Base-by-base conservation (phyloP, 2,329 filamentous ascomycete species). In the Ophiostoma angusticollis region DNA sequence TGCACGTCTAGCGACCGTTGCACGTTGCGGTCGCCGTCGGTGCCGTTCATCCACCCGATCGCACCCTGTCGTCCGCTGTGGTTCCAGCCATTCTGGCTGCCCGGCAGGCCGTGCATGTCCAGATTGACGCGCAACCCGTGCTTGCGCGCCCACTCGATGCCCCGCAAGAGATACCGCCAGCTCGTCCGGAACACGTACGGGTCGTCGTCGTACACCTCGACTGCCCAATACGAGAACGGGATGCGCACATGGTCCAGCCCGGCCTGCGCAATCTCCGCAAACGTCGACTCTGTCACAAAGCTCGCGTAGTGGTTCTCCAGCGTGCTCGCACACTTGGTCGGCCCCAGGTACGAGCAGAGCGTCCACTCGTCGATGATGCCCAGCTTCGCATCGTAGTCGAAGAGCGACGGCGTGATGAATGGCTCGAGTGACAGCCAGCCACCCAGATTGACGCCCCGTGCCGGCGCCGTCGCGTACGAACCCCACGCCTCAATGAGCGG, bases 191-290 rank as follows among this genome's bases (percentile, higher is more conserved):
- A 74, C 1, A 98, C 69, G 54, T 94, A 98, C 2, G 87, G 84
- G 53, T 98, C 91, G 31, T 69, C 77, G 21, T 84, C 78, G 57
- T 93, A 95, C 0, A 78, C 81, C 42, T 78, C 74, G 2, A 96
- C 78, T 0, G 87, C 85, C 91, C 91, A 98, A 65, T 98, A 98
- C 9, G 81, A 84, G 57, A 80, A 96, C 0, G 84, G 86, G 39
- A 98, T 95, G 39, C 91, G 81, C n/a, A 98, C 83, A 55, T 98
- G 91, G 55, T 98, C 91, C 32, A 98, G 74, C 0, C 91, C 91
- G 1, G 91, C 91, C 28, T 75, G 78, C 35, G 77, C 76, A 43
- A 98, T 95, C 29, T 89, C 81, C 40, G 69, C 68, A 57, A 96
- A 94, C 2, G 84, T 86, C 42, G 80, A 65, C 54, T 93, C 84